Evolutionary conservation across 2,329 filamentous ascomycete genomes (phyloP), one percentile per base, ranked within the genome.

Genomic region (Epichloe baconii): DNA sequence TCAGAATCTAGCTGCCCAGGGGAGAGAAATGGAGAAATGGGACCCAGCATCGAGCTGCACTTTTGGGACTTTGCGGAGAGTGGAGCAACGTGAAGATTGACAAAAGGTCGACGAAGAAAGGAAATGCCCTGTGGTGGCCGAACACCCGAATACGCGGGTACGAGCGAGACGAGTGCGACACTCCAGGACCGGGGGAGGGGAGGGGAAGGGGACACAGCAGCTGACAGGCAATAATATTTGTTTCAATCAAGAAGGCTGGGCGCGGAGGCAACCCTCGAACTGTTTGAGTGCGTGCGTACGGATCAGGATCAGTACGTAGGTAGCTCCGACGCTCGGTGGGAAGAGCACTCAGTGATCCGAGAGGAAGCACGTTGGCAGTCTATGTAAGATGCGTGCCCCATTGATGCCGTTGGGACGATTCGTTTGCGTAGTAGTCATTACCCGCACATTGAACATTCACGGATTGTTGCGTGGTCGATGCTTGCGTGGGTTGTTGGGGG

Each of bases 1-100:
- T 26, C 26, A 47, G 52, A 50, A 52, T 36, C 44, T 37, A 52
- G 44, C 50, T 48, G 34, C 44, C 36, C 43, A 47, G 48, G 48
- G 34, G 26, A 31, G 36, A 49, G 44, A 21, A 42, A 21, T n/a
- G n/a, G 21, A 21, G 23, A 23, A 52, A 37, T 41, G 47, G 44
- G 47, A 44, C 41, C 42, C 47, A 43, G 47, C 38, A 31, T 15
- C 37, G 37, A 44, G 53, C 51, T 43, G 50, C 41, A 40, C 52
- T 26, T 26, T 26, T 26, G 26, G 26, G 26, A 26, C 26, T 8
- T 8, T 26, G 26, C 7, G 26, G 26, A 26, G 26, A 8, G 26
- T 26, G 17, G 17, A 17, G 17, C 26, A 26, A 26, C 26, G 26
- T 26, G 26, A 26, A 26, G 26, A 26, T 26, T 26, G 7, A 26